Conservation (phyloP, 495 filamentous ascomycete genomes). For the Daldinia concentrica region DNA sequence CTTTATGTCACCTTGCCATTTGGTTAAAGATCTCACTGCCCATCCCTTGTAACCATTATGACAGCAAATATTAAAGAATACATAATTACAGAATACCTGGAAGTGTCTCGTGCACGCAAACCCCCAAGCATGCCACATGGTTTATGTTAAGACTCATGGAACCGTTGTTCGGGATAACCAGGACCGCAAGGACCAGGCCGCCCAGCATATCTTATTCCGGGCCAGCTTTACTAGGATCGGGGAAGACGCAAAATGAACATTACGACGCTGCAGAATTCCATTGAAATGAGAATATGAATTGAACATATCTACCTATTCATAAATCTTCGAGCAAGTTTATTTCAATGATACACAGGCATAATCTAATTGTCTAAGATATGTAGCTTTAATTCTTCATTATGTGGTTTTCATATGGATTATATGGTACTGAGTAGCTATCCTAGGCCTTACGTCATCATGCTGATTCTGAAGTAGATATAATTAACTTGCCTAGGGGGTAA, state of each 20-base stretch:
- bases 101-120: constrained; percentile 29
- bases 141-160: constrained; percentile 26
- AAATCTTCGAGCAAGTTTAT: too few species aligned
- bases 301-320: neutral
- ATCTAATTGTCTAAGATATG: too few species aligned
- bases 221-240: constrained; percentile 13
- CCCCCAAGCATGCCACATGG: constrained; percentile 29
- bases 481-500: neutral
- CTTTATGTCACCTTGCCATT: constrained; percentile 4
- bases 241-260: constrained; percentile 37
- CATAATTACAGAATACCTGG: too few species aligned
- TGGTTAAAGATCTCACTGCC: constrained; percentile 25
- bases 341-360: too few species aligned
- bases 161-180: constrained; percentile 23
- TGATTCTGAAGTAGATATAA: neutral
- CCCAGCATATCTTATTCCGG: constrained; percentile 24
- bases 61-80: constrained; percentile 30
- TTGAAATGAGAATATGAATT: constrained; percentile 23
- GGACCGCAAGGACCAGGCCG: constrained; percentile 15
- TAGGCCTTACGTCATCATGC: neutral
- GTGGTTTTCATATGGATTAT: neutral
- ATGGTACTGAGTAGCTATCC: neutral
- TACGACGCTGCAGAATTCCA: constrained; percentile 28
- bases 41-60: constrained; percentile 26
- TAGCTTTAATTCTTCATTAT: too few species aligned